Evolutionary conservation across 257 asterid genomes (phyloP).

Genomic region (Scutellaria baicalensis): DNA sequence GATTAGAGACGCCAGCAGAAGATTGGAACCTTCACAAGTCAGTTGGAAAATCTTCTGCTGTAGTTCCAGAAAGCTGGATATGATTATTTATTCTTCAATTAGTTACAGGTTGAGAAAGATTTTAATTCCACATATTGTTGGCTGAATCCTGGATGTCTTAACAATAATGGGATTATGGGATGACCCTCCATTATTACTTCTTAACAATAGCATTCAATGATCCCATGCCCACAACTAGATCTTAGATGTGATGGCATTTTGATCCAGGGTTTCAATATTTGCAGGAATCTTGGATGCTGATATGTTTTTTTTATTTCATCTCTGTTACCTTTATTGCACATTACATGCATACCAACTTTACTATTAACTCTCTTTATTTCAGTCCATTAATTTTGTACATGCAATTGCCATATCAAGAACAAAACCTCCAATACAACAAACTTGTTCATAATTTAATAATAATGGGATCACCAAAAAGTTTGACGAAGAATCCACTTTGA

Average conservation of each 20-base stretch:
- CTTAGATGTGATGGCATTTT: slow-evolving; percentile 23
- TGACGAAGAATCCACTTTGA: not conserved
- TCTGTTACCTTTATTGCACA: not conserved
- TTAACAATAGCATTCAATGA: slow-evolving; percentile 21
- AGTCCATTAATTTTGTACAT: not conserved
- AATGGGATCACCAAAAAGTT: not conserved
- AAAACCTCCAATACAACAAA: not conserved
- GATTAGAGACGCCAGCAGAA: slow-evolving; percentile 6
- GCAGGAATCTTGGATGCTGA: slow-evolving; percentile 42
- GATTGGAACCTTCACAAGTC: slow-evolving; percentile 1
- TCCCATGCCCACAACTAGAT: slow-evolving; percentile 29
- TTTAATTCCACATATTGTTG: slow-evolving; percentile 1
- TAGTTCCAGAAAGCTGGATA: slow-evolving; percentile 2
- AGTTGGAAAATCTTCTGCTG: not conserved
- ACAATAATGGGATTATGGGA: slow-evolving; percentile 13
- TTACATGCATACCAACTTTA: not conserved
- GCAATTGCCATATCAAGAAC: not conserved
- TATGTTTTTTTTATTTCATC: not conserved
- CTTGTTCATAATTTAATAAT: not conserved
- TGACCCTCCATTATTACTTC: slow-evolving; percentile 10
- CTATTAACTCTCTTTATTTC: not conserved
- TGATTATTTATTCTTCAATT: not conserved
- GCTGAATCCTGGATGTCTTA: not conserved
- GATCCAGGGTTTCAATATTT: slow-evolving; percentile 50
- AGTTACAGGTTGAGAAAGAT: not conserved